Evolutionary conservation across 164 flowering plant species (phyloP), one percentile per base, ranked within the genome.

Genomic region (Kalanchoe fedtschenkoi): DNA sequence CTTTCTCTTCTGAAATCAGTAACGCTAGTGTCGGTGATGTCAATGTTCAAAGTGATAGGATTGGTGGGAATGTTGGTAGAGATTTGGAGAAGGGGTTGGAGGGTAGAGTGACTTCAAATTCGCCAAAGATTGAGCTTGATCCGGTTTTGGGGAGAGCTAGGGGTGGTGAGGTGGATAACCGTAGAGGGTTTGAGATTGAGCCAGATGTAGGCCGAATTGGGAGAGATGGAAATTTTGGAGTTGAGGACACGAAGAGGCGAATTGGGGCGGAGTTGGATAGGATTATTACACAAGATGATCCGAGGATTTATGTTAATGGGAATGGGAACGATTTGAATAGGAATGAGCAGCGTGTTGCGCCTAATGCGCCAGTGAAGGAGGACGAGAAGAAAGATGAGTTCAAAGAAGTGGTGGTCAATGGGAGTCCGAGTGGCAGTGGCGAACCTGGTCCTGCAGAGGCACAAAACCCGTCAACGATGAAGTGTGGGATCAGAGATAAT

Each of bases 91-190:
- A 61, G 70, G 83, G 83, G 17, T 70, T 67, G 57, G 75, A 69
- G 9, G 85, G 78, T 51, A 73, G 82, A 38, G 61, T 70, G 8
- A 83, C 87, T 1, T n/a, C n/a, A n/a, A n/a, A n/a, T n/a, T n/a
- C n/a, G n/a, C 87, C 89, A 0, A 87, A 78, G 61, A 78, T 82
- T 46, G 98, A 91, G 75, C 79, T 89, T 53, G 96, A 85, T 66
- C 92, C 92, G 9, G 59, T 86, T 71, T 59, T 83, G 64, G 95
- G 86, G 33, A 71, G 82, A 66, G 71, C 86, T 3, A 74, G 79
- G 56, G n/a, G n/a, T n/a, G n/a, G n/a, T n/a, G n/a, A n/a, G n/a
- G n/a, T n/a, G n/a, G n/a, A n/a, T n/a, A 69, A 53, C 53, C 69
- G 55, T 21, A 57, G 72, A 39, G 79, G 75, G 38, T 6, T 26